Evolutionary conservation across 352 stramenopile species (phyloP).

Genomic region (Elongisporangium anandrum): DNA sequence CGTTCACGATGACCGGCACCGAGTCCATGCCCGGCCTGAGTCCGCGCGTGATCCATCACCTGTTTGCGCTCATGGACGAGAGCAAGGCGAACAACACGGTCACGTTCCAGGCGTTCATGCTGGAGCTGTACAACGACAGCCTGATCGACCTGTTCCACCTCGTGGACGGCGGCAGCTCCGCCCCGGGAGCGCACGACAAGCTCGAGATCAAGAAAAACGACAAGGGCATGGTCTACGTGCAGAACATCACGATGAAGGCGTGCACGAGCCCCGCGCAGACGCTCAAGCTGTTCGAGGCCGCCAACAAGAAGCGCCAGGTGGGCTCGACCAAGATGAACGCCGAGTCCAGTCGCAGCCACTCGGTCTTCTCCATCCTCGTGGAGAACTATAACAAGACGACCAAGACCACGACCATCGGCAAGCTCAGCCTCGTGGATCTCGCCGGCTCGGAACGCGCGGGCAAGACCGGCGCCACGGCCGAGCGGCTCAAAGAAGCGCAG

Average conservation of each 20-base stretch:
- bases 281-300: constrained; percentile 80
- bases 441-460: constrained; percentile 84
- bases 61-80: constrained; percentile 74
- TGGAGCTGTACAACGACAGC: constrained; percentile 92
- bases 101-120: constrained; percentile 84
- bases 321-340: constrained; percentile 93
- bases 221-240: constrained; percentile 90
- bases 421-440: constrained; percentile 86
- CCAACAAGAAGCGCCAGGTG: constrained; percentile 88
- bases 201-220: constrained; percentile 94
- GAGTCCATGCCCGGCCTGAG: constrained; percentile 76
- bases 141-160: constrained; percentile 88
- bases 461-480: constrained; percentile 83
- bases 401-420: constrained; percentile 74
- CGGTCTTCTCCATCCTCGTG: constrained; percentile 86
- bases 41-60: constrained; percentile 79
- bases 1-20: constrained; percentile 91
- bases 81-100: constrained; percentile 44
- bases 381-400: constrained; percentile 89
- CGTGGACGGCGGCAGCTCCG: constrained; percentile 49
- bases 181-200: constrained; percentile 46
- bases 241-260: constrained; percentile 80
- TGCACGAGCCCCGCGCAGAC: constrained; percentile 70
- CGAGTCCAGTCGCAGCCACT: constrained; percentile 88
- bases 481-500: constrained; percentile 84